phyloP scores from a whole-genome alignment of 306 rosid genomes.

The Vicia villosa region DNA sequence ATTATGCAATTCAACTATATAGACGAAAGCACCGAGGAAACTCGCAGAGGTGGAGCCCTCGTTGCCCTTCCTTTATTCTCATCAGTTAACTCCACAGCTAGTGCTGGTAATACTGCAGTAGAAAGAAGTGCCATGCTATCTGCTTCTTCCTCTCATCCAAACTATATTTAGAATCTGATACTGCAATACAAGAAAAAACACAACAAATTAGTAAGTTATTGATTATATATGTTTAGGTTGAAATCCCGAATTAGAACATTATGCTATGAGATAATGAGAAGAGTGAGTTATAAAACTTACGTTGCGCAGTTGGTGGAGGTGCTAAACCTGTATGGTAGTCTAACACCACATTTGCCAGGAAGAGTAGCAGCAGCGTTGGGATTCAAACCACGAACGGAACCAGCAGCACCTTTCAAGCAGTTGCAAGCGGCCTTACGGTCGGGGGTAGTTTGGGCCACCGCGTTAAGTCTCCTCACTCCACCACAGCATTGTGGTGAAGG shows the following conservation, averaged over 20 bases:
- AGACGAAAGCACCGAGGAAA: not conserved
- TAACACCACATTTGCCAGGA: slow-evolving; percentile 43
- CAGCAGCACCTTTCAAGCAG: slow-evolving; percentile 49
- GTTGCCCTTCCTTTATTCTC: not conserved
- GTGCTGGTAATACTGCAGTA: not conserved
- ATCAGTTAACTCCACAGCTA: not conserved
- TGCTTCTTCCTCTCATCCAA: not conserved
- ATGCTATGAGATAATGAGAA: too few relatives aligned
- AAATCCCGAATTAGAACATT: too few relatives aligned
- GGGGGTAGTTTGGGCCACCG: not conserved
- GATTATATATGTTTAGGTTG: too few relatives aligned
- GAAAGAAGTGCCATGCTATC: not conserved
- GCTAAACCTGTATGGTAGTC: slow-evolving; percentile 61
- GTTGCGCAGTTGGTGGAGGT: slow-evolving; percentile 46
- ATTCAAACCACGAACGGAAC: not conserved
- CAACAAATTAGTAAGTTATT: too few relatives aligned
- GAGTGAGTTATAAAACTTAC: slow-evolving; percentile 2
- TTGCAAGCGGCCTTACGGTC: slow-evolving; percentile 42
- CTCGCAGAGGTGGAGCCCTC: not conserved
- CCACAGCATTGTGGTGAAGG: not conserved
- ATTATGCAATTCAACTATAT: not conserved
- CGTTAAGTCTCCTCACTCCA: slow-evolving; percentile 28
- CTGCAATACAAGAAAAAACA: not conserved
- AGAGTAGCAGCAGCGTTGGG: slow-evolving; percentile 26
- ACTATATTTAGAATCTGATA: not conserved